Conservation (phyloP, 306 rosid species). For the Gillenia trifoliata region DNA sequence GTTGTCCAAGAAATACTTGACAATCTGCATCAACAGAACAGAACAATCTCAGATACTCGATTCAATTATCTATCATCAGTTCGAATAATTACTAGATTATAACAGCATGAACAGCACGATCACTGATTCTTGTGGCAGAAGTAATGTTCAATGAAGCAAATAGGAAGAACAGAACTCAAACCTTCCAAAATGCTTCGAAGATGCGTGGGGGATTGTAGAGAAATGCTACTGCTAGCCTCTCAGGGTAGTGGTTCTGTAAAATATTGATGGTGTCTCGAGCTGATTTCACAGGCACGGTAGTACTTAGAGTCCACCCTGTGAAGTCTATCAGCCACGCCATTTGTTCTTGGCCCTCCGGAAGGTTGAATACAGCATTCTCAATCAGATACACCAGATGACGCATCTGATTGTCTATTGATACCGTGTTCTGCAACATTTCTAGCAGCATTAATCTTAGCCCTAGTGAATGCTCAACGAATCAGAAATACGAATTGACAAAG, state of each 20-base stretch:
- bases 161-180: slow-evolving; percentile 1
- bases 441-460: slow-evolving; percentile 20
- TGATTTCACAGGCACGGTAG: slow-evolving; percentile 39
- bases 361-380: slow-evolving; percentile 65
- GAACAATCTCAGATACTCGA: background rate
- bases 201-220: slow-evolving; percentile 47
- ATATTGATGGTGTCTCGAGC: slow-evolving; percentile 43
- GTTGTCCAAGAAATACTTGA: slow-evolving; percentile 76
- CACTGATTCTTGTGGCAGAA: background rate
- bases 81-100: background rate
- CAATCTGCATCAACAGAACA: slow-evolving; percentile 49
- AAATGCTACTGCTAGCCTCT: slow-evolving; percentile 42
- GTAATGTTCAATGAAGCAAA: background rate
- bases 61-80: background rate
- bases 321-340: slow-evolving; percentile 61
- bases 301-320: slow-evolving; percentile 40
- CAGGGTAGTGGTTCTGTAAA: slow-evolving; percentile 48
- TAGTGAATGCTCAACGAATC: background rate
- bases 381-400: slow-evolving; percentile 71
- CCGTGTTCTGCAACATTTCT: slow-evolving; percentile 49
- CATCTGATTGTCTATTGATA: slow-evolving; percentile 61
- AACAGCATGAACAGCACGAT: background rate
- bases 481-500: background rate
- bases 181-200: slow-evolving; percentile 50
- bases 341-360: slow-evolving; percentile 67